Percentiles rank a stretch among this genome's conserved stretches.
phyloP scores from a whole-genome alignment of 768 basidiomycete genomes.

The Lactifluus piperatus region DNA sequence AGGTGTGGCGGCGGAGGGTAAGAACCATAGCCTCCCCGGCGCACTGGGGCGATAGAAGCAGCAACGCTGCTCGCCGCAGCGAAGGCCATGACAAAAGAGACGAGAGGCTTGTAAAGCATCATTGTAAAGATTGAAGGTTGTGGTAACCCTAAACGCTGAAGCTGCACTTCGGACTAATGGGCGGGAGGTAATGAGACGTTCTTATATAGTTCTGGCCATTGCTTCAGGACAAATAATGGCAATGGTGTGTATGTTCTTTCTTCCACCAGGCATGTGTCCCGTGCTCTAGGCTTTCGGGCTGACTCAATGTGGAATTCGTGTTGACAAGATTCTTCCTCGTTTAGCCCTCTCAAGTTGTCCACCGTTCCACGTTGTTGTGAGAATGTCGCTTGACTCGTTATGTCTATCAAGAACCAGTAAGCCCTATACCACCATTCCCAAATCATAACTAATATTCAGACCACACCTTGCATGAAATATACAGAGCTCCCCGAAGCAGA shows the following conservation, averaged over 20 bases:
- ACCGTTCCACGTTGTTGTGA: background rate
- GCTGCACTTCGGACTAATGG: background rate
- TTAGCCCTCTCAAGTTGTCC: background rate
- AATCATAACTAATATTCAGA: background rate
- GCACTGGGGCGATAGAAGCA: background rate
- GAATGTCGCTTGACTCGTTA: background rate
- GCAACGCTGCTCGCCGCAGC: background rate
- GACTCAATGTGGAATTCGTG: background rate
- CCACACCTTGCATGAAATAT: background rate
- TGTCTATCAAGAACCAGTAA: background rate
- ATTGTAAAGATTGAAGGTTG: background rate
- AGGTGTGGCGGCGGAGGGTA: background rate
- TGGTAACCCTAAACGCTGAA: slow-evolving; percentile 1
- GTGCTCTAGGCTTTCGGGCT: background rate
- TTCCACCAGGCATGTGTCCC: background rate
- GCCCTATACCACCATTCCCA: background rate
- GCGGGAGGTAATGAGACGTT: background rate
- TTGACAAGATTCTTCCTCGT: background rate
- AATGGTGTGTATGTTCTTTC: background rate
- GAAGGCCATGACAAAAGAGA: background rate
- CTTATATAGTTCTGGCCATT: background rate
- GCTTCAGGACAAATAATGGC: background rate
- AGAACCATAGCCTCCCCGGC: background rate
- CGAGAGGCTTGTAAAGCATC: slow-evolving; percentile 2
- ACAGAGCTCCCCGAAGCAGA: background rate